A percentile compares a stretch with the other conserved stretches of the same genome.
phyloP scores from a whole-genome alignment of 139 green algal genomes.

The Closterium sp. region DNA sequence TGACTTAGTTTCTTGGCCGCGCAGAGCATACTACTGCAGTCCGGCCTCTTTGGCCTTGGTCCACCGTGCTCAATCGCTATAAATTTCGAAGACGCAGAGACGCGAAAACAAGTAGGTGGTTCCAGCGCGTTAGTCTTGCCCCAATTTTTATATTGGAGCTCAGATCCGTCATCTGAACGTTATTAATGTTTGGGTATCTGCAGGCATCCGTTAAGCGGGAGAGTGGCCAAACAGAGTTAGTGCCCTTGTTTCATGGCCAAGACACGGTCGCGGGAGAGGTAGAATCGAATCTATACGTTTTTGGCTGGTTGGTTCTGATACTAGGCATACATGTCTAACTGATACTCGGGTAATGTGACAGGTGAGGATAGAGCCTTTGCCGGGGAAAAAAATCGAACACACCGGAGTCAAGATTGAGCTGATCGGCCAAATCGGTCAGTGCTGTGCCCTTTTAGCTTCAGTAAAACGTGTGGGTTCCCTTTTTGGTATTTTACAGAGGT shows the following conservation, averaged over 20 bases:
- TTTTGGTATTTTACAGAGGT: neutral
- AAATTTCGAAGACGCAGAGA: constrained; percentile 42
- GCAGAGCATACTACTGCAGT: neutral
- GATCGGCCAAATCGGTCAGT: constrained; percentile 79
- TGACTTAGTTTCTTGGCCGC: neutral
- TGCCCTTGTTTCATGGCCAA: constrained; percentile 40
- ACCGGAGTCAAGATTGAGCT: constrained; percentile 93
- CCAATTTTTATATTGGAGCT: neutral
- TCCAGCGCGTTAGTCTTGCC: neutral
- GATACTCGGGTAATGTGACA: constrained; percentile 11
- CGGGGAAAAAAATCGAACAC: constrained; percentile 82
- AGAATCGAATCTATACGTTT: neutral
- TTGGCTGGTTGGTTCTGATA: neutral
- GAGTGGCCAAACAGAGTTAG: constrained; percentile 45
- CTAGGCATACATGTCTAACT: neutral
- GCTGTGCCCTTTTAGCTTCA: neutral
- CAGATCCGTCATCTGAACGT: neutral
- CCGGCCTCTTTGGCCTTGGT: constrained; percentile 14
- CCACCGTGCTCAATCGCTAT: constrained; percentile 48
- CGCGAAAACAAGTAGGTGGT: constrained; percentile 28
- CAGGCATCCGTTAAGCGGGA: constrained; percentile 48
- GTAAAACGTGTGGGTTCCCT: neutral
- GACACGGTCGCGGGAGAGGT: constrained; percentile 51
- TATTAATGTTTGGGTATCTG: neutral
- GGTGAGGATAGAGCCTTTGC: constrained; percentile 47